phyloP scores from a whole-genome alignment of 2,329 filamentous ascomycete species.

The Aspergillus sp. region DNA sequence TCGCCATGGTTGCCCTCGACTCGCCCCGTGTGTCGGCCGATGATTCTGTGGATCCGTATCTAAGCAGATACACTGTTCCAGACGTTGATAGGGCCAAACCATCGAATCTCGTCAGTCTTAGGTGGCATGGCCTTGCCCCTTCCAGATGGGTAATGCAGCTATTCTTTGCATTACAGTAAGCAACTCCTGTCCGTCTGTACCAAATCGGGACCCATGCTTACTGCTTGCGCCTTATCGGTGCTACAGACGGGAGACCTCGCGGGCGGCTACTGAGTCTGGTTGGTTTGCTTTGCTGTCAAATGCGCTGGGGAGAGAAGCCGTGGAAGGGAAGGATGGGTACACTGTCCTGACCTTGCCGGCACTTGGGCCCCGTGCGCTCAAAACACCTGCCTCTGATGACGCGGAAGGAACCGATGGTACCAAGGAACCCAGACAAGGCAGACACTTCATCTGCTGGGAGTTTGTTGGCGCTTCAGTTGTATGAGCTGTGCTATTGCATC shows the following conservation, averaged over 20 bases:
- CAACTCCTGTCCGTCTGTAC: slow-evolving; percentile 2
- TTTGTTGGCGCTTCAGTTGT: slow-evolving; percentile 23
- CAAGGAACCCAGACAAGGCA: not conserved
- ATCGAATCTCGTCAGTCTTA: slow-evolving; percentile 27
- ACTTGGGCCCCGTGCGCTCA: not conserved
- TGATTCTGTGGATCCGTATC: slow-evolving; percentile 34
- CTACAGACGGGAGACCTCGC: slow-evolving; percentile 11
- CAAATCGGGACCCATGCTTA: slow-evolving; percentile 10
- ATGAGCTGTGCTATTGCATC: slow-evolving; percentile 8
- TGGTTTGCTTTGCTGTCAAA: slow-evolving; percentile 30
- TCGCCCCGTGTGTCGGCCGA: slow-evolving; percentile 29
- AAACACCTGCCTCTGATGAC: not conserved
- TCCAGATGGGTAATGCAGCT: slow-evolving; percentile 31
- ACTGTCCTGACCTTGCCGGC: slow-evolving; percentile 19
- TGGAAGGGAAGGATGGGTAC: slow-evolving; percentile 34
- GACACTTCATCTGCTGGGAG: slow-evolving; percentile 25
- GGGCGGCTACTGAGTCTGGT: slow-evolving; percentile 3
- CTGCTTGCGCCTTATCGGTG: not conserved
- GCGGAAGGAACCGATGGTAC: not conserved
- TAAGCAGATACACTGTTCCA: slow-evolving; percentile 35
- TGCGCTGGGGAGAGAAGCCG: slow-evolving; percentile 25
- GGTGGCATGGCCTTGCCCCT: slow-evolving; percentile 35
- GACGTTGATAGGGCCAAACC: slow-evolving; percentile 14
- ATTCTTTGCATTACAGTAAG: slow-evolving; percentile 29
- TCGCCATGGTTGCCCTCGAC: slow-evolving; percentile 45